phyloP scores from a whole-genome alignment of 1,284 basidiomycete genomes.

The Rugosomyces carneus region DNA sequence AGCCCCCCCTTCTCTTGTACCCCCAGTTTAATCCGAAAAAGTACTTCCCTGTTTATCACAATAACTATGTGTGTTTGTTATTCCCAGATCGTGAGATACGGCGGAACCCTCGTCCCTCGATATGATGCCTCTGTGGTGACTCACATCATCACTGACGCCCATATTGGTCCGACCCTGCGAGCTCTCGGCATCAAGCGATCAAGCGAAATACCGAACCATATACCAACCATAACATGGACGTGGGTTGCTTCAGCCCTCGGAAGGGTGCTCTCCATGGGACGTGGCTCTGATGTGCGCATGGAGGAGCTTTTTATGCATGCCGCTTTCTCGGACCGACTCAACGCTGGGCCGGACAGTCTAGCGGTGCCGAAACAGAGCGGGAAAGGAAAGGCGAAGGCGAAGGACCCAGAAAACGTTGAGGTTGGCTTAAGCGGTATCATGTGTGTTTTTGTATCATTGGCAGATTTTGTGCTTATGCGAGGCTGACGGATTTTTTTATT shows the following conservation, averaged over 20 bases:
- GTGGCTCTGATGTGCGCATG: conserved; percentile 25
- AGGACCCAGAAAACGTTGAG: conserved; percentile 5
- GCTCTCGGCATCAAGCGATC: conserved; percentile 42
- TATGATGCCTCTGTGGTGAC: conserved; percentile 52
- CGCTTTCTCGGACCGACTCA: conserved; percentile 31
- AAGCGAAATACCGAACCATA: conserved; percentile 50
- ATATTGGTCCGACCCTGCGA: conserved; percentile 23
- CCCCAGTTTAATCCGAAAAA: no score
- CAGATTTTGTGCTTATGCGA: no score
- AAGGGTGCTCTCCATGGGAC: conserved; percentile 15
- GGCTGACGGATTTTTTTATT: no score
- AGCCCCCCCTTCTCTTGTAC: conserved; percentile 22
- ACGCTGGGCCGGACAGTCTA: conserved; percentile 29
- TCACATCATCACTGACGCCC: conserved; percentile 54
- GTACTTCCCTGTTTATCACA: not conserved
- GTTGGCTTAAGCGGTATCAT: conserved; percentile 32
- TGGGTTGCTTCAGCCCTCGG: conserved; percentile 43
- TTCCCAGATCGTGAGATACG: conserved; percentile 50
- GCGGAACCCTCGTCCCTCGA: conserved; percentile 47
- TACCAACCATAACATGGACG: conserved; percentile 57
- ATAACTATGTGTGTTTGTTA: not conserved
- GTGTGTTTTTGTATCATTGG: conserved; percentile 29
- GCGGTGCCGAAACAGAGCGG: conserved; percentile 6
- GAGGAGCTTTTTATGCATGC: conserved; percentile 32
- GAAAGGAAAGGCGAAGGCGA: conserved; percentile 15